Base-by-base conservation (phyloP, 2,329 filamentous ascomycete genomes). In the Microdochium paspali region DNA sequence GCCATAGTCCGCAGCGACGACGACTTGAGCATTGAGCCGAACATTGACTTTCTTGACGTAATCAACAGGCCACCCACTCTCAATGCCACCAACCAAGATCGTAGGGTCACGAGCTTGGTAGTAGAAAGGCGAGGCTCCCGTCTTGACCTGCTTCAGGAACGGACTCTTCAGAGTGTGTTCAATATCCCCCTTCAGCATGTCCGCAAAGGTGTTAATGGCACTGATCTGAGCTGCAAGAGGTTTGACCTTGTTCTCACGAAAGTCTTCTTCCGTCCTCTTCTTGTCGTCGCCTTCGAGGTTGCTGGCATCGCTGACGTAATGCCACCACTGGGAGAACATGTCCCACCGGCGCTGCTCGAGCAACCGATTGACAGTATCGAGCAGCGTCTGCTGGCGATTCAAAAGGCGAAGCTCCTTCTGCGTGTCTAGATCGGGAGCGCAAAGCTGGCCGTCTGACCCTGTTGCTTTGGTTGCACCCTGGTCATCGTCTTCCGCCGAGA, bases 251-350 rank as follows among this genome's bases (percentile, higher is more conserved):
- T n/a, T n/a, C 9, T 30, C 28, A 9, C 28, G 28, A 15, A 15
- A 9, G 28, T 15, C 9, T 30, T 47, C 49, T n/a, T 51, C 43
- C n/a, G 35, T 42, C 18, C 25, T n/a, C 13, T 47, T 10, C 20
- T 30, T 13, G 44, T 47, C 42, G 54, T 56, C 31, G 24, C 47
- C 46, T 12, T 39, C 21, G 20, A 32, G 45, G 44, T 56, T 57
- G 31, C 28, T 47, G 9, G 51, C 45, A 35, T 60, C 57, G 42
- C 47, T 59, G 2, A 63, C 52, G 32, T 58, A 68, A 45, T 65
- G 62, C 67, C 67, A 72, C 67, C 67, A 72, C 2, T 52, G n/a
- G 0, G 66, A 56, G 47, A 71, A 71, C 53, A 71, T 53, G 10
- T 67, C 58, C 68, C 68, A 71, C 25, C 58, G 60, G 15, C 55